phyloP scores from a whole-genome alignment of 352 stramenopile species.

The Globisporangium cystogenes region DNA sequence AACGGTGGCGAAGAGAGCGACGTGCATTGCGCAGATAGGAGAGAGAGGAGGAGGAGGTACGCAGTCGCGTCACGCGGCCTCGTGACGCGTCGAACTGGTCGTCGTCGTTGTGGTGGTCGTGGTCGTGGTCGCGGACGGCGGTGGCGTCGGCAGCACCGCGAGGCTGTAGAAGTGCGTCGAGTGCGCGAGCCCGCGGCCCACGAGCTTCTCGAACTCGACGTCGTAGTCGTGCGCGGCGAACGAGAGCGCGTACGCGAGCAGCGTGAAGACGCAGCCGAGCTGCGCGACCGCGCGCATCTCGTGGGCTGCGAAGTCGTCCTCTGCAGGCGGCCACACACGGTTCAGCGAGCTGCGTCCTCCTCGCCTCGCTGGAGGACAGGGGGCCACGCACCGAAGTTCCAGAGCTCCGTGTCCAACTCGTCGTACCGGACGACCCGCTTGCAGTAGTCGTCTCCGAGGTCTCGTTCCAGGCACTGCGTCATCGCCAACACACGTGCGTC shows the following conservation, averaged over 20 bases:
- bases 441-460: conserved; percentile 34
- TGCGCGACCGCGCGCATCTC: conserved; percentile 41
- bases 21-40: no score
- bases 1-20: no score
- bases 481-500: background rate
- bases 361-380: no score
- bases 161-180: conserved; percentile 14
- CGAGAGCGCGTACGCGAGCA: conserved; percentile 45
- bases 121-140: background rate
- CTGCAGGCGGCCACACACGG: conserved; percentile 1
- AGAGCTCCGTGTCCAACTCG: conserved; percentile 28
- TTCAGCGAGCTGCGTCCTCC: no score
- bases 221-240: conserved; percentile 32
- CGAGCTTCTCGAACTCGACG: conserved; percentile 5
- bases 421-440: conserved; percentile 24
- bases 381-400: conserved; percentile 29
- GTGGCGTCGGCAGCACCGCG: conserved; percentile 8
- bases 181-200: conserved; percentile 5
- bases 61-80: no score
- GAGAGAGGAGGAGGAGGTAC: no score
- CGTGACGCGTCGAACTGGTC: no score
- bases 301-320: conserved; percentile 20
- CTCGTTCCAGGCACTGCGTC: conserved; percentile 15
- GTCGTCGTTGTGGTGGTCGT: no score
- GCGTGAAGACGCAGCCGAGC: conserved; percentile 43